Percentiles rank a stretch among this genome's conserved stretches.
Conservation (phyloP, 768 basidiomycete genomes). For the Daedaleopsis nitida region DNA sequence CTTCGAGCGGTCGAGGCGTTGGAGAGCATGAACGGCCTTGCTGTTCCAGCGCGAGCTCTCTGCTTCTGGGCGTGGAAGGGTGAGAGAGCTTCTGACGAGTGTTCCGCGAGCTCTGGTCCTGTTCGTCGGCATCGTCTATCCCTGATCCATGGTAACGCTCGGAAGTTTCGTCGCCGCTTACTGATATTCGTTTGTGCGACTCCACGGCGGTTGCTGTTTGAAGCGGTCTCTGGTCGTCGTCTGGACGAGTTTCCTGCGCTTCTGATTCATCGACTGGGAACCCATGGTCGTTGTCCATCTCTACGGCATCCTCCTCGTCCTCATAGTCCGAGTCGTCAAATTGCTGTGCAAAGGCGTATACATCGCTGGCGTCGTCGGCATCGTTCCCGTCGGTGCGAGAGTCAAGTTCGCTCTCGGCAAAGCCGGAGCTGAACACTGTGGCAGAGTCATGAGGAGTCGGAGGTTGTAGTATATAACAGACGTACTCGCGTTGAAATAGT, state of each 20-base stretch:
- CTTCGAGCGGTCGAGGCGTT: too few species aligned
- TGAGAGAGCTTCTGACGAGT: conserved; percentile 38
- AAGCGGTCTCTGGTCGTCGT: background rate
- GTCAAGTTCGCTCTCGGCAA: conserved; percentile 51
- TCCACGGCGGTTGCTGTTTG: background rate
- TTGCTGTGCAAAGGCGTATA: conserved; percentile 43
- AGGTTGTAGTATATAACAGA: background rate
- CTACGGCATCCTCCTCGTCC: conserved; percentile 56
- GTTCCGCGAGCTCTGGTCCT: conserved; percentile 27
- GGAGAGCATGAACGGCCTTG: background rate
- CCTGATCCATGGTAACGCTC: conserved; percentile 37
- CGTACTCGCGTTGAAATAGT: conserved; percentile 79
- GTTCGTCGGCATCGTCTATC: conserved; percentile 32
- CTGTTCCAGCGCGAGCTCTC: conserved; percentile 5
- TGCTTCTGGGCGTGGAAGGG: conserved; percentile 41
- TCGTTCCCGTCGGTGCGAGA: conserved; percentile 18
- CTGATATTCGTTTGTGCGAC: conserved; percentile 6
- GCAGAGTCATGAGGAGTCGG: background rate
- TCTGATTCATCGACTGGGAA: conserved; percentile 25
- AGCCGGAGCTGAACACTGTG: conserved; percentile 74
- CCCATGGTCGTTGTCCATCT: conserved; percentile 34
- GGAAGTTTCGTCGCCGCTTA: background rate
- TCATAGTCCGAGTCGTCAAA: conserved; percentile 56
- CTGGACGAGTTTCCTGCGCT: conserved; percentile 14
- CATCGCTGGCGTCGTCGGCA: conserved; percentile 31